These are phyloP conservation scores for Fusarium drepaniforme DNA, from an alignment of 2,329 filamentous ascomycete species.

Conservation along the genomic window DNA sequence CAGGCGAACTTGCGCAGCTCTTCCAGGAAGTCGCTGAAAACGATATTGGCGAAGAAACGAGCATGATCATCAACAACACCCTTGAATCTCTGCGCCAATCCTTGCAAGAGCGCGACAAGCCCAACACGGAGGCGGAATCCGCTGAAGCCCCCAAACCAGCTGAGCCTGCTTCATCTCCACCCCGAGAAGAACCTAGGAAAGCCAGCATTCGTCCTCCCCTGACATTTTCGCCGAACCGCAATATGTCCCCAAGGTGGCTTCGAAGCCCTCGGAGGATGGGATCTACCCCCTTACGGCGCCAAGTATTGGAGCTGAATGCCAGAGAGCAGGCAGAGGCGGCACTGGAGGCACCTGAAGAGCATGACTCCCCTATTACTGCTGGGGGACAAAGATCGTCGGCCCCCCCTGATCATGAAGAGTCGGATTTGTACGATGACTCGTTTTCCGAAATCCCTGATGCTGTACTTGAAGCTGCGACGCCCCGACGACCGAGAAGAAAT, in stretches of 20 bases:
- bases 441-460: slow-evolving; percentile 68
- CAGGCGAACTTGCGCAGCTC: slow-evolving; percentile 55
- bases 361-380: slow-evolving; percentile 14
- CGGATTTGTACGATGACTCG: slow-evolving; percentile 63
- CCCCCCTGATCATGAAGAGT: slow-evolving; percentile 44
- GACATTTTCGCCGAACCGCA: slow-evolving; percentile 38
- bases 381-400: slow-evolving; percentile 16
- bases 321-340: slow-evolving; percentile 37
- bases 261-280: slow-evolving; percentile 52
- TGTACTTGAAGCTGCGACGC: slow-evolving; percentile 63
- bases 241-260: slow-evolving; percentile 45
- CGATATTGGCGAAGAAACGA: slow-evolving; percentile 68
- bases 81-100: slow-evolving; percentile 62
- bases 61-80: slow-evolving; percentile 67
- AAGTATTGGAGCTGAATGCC: slow-evolving; percentile 48
- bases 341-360: slow-evolving; percentile 5
- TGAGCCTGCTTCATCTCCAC: slow-evolving; percentile 5
- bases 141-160: slow-evolving; percentile 17
- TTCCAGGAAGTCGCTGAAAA: slow-evolving; percentile 50
- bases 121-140: slow-evolving; percentile 13
- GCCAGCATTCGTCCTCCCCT: slow-evolving; percentile 32
- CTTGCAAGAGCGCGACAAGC: slow-evolving; percentile 34
- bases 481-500: slow-evolving; percentile 43
- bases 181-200: slow-evolving; percentile 24
- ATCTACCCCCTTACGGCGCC: slow-evolving; percentile 48